phyloP scores from a whole-genome alignment of 306 rosid species.

The Arachis hypogaea region DNA sequence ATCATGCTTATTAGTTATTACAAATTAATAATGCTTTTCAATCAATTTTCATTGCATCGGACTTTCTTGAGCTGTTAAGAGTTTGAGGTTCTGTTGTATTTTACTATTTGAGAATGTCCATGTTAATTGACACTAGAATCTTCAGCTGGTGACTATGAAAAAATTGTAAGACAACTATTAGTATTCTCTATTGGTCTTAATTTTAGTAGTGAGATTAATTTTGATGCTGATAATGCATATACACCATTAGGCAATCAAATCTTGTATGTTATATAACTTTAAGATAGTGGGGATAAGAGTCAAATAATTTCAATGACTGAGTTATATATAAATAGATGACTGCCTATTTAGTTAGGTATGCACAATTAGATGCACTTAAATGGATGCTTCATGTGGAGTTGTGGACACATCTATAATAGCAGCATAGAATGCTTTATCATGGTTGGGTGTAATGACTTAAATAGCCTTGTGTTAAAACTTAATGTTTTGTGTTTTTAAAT shows the following conservation, averaged over 20 bases:
- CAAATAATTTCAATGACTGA: too few relatives aligned
- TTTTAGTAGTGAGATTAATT: too few relatives aligned
- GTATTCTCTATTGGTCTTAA: neutral
- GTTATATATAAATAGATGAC: too few relatives aligned
- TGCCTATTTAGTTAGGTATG: too few relatives aligned
- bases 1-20: neutral
- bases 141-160: neutral
- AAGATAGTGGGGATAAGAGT: too few relatives aligned
- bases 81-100: conserved; percentile 8
- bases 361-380: neutral
- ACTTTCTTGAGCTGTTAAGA: conserved; percentile 7
- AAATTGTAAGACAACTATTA: too few relatives aligned
- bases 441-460: conserved; percentile 5
- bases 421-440: neutral
- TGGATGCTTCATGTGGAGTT: neutral
- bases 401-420: conserved; percentile 1
- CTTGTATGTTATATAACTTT: too few relatives aligned
- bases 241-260: too few relatives aligned
- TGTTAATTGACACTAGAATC: neutral
- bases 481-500: conserved; percentile 24
- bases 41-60: conserved; percentile 10
- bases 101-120: neutral
- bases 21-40: neutral
- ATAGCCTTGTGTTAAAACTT: neutral
- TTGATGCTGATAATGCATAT: too few relatives aligned